Percentiles rank a stretch among this genome's conserved stretches.
These are phyloP conservation scores for Xerocomus brunneocitrinus DNA, from an alignment of 768 basidiomycete genomes.

Conservation along the genomic window DNA sequence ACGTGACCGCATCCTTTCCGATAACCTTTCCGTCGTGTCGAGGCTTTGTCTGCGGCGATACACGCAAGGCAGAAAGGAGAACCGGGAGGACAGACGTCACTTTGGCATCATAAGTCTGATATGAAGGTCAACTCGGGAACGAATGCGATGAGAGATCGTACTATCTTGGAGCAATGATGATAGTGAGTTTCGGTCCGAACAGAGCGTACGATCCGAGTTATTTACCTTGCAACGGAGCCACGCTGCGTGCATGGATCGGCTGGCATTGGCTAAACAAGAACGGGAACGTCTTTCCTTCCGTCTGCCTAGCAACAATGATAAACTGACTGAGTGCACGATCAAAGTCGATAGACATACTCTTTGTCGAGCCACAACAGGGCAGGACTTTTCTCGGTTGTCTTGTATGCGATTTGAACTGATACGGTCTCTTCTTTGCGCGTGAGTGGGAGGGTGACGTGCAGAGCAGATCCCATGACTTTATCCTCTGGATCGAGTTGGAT, in stretches of 20 bases:
- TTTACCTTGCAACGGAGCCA: slow-evolving; percentile 75
- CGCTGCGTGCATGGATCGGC: slow-evolving; percentile 79
- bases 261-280: slow-evolving; percentile 93
- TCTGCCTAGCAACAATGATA: slow-evolving; percentile 49
- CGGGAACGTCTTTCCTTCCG: slow-evolving; percentile 77
- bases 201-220: slow-evolving; percentile 11
- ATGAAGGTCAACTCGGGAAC: background rate
- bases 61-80: slow-evolving; percentile 77
- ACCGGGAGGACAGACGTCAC: slow-evolving; percentile 77
- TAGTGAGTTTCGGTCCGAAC: background rate
- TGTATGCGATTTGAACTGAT: slow-evolving; percentile 56
- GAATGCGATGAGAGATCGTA: background rate
- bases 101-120: slow-evolving; percentile 76
- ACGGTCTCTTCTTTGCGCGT: slow-evolving; percentile 34
- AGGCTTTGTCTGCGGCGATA: slow-evolving; percentile 71
- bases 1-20: slow-evolving; percentile 69
- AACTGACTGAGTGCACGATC: background rate
- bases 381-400: slow-evolving; percentile 67
- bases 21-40: slow-evolving; percentile 69
- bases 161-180: slow-evolving; percentile 48
- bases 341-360: slow-evolving; percentile 40
- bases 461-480: slow-evolving; percentile 71
- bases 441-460: slow-evolving; percentile 53
- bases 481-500: slow-evolving; percentile 54
- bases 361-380: slow-evolving; percentile 88